Evolutionary conservation across 768 basidiomycete species (phyloP).

Genomic region (Suillus tomentosus): DNA sequence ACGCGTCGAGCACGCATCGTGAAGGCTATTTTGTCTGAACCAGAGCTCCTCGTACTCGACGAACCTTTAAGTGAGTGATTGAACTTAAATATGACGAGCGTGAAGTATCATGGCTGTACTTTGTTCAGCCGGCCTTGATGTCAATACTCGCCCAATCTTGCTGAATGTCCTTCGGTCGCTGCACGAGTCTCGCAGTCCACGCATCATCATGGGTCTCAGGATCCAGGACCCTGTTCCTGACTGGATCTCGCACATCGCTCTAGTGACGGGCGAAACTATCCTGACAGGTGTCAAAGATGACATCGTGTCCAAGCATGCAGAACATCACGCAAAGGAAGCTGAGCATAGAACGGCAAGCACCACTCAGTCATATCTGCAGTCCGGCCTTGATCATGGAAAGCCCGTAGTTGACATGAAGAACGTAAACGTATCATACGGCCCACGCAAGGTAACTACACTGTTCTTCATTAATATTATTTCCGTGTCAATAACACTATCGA

Average conservation of each 20-base stretch:
- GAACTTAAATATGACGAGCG: not conserved
- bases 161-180: constrained; percentile 56
- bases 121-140: constrained; percentile 75
- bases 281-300: constrained; percentile 52
- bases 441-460: constrained; percentile 50
- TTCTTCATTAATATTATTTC: no score
- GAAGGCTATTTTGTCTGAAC: constrained; percentile 68
- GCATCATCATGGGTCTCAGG: constrained; percentile 66
- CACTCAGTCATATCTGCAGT: not conserved
- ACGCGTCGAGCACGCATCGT: constrained; percentile 84
- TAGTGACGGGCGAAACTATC: constrained; percentile 51
- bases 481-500: not conserved
- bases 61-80: constrained; percentile 79
- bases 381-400: constrained; percentile 26
- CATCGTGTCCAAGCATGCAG: constrained; percentile 36
- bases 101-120: constrained; percentile 5
- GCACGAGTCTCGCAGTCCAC: constrained; percentile 51
- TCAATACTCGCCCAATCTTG: constrained; percentile 55
- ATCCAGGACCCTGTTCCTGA: constrained; percentile 71
- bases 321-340: constrained; percentile 11
- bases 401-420: constrained; percentile 62
- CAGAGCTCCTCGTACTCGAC: constrained; percentile 81
- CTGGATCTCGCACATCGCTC: constrained; percentile 70
- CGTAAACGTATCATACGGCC: constrained; percentile 72
- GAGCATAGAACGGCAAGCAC: not conserved